Percentiles rank a stretch among this genome's conserved stretches.
These are phyloP conservation scores for Testicularia cyperi DNA, from an alignment of 1,284 basidiomycete genomes.

Conservation along the genomic window DNA sequence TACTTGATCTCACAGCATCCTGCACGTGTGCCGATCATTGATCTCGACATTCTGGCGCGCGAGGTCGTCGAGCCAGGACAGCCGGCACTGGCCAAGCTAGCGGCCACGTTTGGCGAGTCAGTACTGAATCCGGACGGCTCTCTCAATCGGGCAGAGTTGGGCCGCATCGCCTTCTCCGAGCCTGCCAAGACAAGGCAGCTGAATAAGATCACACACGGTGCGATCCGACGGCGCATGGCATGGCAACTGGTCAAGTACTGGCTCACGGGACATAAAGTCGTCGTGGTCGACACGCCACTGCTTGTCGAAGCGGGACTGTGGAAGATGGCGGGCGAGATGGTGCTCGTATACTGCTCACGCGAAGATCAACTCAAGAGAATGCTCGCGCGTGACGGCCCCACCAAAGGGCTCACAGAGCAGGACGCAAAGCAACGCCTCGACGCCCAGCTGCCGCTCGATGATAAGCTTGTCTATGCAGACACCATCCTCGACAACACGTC, in stretches of 20 bases:
- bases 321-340: slow-evolving; percentile 78
- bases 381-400: slow-evolving; percentile 46
- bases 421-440: slow-evolving; percentile 73
- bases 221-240: slow-evolving; percentile 76
- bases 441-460: slow-evolving; percentile 76
- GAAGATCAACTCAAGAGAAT: slow-evolving; percentile 53
- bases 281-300: slow-evolving; percentile 88
- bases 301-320: slow-evolving; percentile 86
- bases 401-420: slow-evolving; percentile 61
- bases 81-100: slow-evolving; percentile 71
- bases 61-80: slow-evolving; percentile 84
- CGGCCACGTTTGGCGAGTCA: slow-evolving; percentile 71
- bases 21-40: slow-evolving; percentile 76
- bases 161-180: slow-evolving; percentile 73
- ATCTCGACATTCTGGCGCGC: slow-evolving; percentile 87
- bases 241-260: slow-evolving; percentile 72
- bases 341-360: slow-evolving; percentile 74
- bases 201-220: slow-evolving; percentile 86
- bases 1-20: slow-evolving; percentile 67
- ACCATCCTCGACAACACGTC: slow-evolving; percentile 87
- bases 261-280: slow-evolving; percentile 75
- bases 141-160: slow-evolving; percentile 81
- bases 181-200: slow-evolving; percentile 71
- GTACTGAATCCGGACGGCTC: slow-evolving; percentile 72
- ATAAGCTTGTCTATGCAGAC: slow-evolving; percentile 82